Evolutionary conservation across 2,329 filamentous ascomycete genomes (phyloP).

Genomic region (Colletotrichum truncatum): DNA sequence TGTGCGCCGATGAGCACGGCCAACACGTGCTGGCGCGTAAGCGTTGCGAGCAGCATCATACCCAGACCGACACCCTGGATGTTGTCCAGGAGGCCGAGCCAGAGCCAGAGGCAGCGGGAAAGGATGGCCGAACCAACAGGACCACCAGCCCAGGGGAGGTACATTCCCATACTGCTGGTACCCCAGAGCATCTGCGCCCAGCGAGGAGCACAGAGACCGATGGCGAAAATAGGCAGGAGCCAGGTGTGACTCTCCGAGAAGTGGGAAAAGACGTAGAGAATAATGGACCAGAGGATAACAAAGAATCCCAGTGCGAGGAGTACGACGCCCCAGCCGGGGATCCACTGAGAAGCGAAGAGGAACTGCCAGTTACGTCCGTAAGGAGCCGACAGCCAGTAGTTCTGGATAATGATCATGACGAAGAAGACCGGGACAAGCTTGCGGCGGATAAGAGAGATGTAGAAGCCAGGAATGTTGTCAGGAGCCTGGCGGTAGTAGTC

Average conservation of each 20-base stretch:
- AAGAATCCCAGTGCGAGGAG: constrained; percentile 66
- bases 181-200: constrained; percentile 77
- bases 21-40: constrained; percentile 71
- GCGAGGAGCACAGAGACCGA: constrained; percentile 71
- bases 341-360: constrained; percentile 66
- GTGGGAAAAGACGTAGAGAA: constrained; percentile 60
- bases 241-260: constrained; percentile 70
- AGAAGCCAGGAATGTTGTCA: constrained; percentile 72
- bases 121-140: constrained; percentile 61
- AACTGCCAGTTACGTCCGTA: constrained; percentile 75
- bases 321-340: constrained; percentile 63
- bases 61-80: constrained; percentile 74
- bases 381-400: constrained; percentile 72
- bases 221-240: constrained; percentile 74
- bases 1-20: constrained; percentile 70
- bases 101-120: constrained; percentile 66
- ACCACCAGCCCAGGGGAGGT: constrained; percentile 68
- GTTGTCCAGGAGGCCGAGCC: constrained; percentile 72
- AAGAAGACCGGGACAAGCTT: constrained; percentile 76
- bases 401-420: constrained; percentile 69
- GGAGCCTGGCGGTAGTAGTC: constrained; percentile 73
- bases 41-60: constrained; percentile 73
- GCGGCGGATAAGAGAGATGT: constrained; percentile 66
- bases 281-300: constrained; percentile 61
- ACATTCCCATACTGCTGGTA: constrained; percentile 66